Evolutionary conservation across 768 basidiomycete genomes (phyloP), one percentile per base, ranked within the genome.

Genomic region (Mrakia hoshinonis): DNA sequence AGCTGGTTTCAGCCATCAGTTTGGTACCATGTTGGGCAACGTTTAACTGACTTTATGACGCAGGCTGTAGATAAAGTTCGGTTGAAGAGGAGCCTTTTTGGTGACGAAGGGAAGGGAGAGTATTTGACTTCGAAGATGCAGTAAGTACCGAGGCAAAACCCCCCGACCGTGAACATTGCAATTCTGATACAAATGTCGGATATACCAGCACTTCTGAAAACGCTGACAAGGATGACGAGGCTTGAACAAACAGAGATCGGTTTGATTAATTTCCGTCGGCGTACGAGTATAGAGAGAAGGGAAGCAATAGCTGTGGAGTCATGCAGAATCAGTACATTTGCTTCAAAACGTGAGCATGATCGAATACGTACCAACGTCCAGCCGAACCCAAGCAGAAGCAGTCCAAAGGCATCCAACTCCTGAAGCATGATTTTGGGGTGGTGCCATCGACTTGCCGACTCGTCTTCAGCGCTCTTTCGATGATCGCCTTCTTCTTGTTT

Each of bases 361-460:
- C 7, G 9, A 20, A 9, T n/a, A 68, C 67, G 18, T 20, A 68
- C 67, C 18, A 68, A 38, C 11, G 67, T 24, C 54, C 54, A 68
- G n/a, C 73, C 75, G 65, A 77, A 77, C 13, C 74, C 77, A 39
- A 79, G 70, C 39, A 79, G 65, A 31, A 78, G 51, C 10, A 79
- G 72, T 52, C 77, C 78, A 49, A 77, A 70, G 1, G 71, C 76
- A 54, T 79, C 76, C 51, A 78, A 49, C 69, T 70, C 63, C 3
- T n/a, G 13, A 9, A 68, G 43, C 6, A 60, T 13, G 3, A 24
- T 43, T 26, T 18, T 20, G 12, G 47, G 15, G 3, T 55, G 67
- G 10, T 60, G n/a, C n/a, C n/a, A n/a, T n/a, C n/a, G n/a, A n/a
- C n/a, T n/a, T n/a, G n/a, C n/a, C n/a, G n/a, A n/a, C n/a, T n/a